Evolutionary conservation across 305 asterid species (phyloP).

Genomic region (Fraxinus angustifolia): DNA sequence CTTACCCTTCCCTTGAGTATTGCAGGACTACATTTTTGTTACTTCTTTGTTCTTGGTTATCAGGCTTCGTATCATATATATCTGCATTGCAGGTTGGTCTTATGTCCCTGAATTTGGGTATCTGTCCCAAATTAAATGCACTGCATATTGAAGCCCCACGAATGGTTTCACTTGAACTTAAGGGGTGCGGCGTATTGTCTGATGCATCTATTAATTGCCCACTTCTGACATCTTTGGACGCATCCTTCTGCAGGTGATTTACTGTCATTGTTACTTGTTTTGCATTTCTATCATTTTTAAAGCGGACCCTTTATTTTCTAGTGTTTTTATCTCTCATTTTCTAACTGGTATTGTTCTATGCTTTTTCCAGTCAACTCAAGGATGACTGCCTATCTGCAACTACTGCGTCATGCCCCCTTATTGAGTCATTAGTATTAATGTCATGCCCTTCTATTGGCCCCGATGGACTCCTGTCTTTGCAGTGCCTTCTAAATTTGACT

Average conservation of each 20-base stretch:
- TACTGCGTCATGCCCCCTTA: slow-evolving; percentile 66
- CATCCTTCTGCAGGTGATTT: slow-evolving; percentile 93
- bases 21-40: not conserved
- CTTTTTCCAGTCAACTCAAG: slow-evolving; percentile 71
- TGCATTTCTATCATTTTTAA: not conserved
- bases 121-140: slow-evolving; percentile 81
- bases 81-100: slow-evolving; percentile 75
- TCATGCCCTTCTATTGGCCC: slow-evolving; percentile 86
- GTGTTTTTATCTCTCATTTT: not conserved
- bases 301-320: not conserved
- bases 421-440: slow-evolving; percentile 63
- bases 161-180: slow-evolving; percentile 89
- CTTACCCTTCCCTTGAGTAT: not conserved
- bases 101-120: slow-evolving; percentile 85
- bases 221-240: slow-evolving; percentile 79
- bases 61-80: not conserved
- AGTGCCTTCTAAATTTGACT: slow-evolving; percentile 65
- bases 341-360: slow-evolving; percentile 14
- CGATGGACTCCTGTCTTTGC: slow-evolving; percentile 68
- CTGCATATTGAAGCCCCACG: slow-evolving; percentile 77
- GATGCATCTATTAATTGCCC: slow-evolving; percentile 85
- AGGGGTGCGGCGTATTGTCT: slow-evolving; percentile 93
- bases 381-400: slow-evolving; percentile 92
- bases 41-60: not conserved
- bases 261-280: not conserved